Conservation (phyloP, 2,329 filamentous ascomycete species). For the Colletotrichum tofieldiae region DNA sequence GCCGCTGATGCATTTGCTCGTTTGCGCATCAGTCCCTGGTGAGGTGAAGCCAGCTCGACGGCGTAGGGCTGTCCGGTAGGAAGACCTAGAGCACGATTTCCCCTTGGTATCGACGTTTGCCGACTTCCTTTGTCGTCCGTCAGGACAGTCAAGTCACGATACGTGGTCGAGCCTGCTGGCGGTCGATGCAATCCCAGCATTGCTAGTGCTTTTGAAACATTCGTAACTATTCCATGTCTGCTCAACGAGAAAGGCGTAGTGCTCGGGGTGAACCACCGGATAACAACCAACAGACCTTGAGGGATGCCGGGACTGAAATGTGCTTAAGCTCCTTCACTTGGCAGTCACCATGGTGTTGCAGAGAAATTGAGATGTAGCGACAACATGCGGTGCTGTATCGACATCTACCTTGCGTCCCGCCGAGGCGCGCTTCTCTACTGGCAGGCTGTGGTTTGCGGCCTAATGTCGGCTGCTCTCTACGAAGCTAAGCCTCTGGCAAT, state of each 20-base stretch:
- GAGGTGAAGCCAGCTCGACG: slow-evolving; percentile 11
- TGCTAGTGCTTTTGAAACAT: background rate
- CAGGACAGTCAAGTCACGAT: background rate
- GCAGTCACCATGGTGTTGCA: background rate
- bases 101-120: background rate
- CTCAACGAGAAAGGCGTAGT: background rate
- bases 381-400: background rate
- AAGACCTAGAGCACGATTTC: background rate
- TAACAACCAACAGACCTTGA: too few relatives aligned
- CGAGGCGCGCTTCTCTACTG: background rate
- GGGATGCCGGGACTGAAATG: too few relatives aligned
- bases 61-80: slow-evolving; percentile 15
- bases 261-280: too few relatives aligned
- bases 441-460: background rate
- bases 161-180: background rate
- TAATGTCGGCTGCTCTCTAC: slow-evolving; percentile 9
- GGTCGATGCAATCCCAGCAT: background rate
- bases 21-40: slow-evolving; percentile 1
- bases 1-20: background rate
- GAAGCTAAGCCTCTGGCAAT: background rate
- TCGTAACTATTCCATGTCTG: background rate
- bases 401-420: background rate
- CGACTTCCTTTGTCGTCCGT: too few relatives aligned
- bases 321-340: background rate
- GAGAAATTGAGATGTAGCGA: background rate